These are phyloP conservation scores for Aspergillus sojae DNA, from an alignment of 2,329 filamentous ascomycete genomes.

Conservation along the genomic window DNA sequence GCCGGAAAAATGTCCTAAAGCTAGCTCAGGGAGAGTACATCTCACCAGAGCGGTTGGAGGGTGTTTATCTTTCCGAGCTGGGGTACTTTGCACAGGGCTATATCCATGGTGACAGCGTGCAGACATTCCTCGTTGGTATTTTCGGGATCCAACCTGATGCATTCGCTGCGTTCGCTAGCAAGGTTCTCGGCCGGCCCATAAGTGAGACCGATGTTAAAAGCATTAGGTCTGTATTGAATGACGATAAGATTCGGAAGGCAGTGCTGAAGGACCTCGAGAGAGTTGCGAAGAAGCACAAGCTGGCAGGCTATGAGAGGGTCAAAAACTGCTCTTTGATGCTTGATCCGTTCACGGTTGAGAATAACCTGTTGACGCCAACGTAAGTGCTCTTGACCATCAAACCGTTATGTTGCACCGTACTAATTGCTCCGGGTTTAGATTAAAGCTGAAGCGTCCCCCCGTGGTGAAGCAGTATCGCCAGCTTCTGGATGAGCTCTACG, in stretches of 20 bases:
- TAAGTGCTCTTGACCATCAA: constrained; percentile 32
- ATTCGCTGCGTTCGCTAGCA: constrained; percentile 80
- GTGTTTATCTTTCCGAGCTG: constrained; percentile 82
- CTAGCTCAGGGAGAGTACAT: constrained; percentile 97
- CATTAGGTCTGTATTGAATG: constrained; percentile 66
- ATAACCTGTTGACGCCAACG: constrained; percentile 68
- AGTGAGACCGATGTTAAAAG: constrained; percentile 27
- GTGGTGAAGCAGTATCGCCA: constrained; percentile 63
- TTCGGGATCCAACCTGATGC: constrained; percentile 84
- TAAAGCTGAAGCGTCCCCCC: constrained; percentile 73
- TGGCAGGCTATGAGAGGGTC: constrained; percentile 88
- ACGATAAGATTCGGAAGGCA: constrained; percentile 72
- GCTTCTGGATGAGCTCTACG: constrained; percentile 64
- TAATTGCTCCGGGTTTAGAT: constrained; percentile 44
- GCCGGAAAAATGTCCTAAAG: constrained; percentile 99
- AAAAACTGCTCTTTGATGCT: constrained; percentile 72
- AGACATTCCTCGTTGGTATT: constrained; percentile 80
- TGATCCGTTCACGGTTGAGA: constrained; percentile 92
- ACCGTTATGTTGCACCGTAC: constrained; percentile 9
- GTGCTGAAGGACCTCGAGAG: constrained; percentile 77
- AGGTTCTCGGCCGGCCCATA: constrained; percentile 71
- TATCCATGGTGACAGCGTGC: constrained; percentile 84
- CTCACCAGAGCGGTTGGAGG: constrained; percentile 95
- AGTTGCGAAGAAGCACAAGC: constrained; percentile 80
- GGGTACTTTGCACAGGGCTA: constrained; percentile 78